A percentile compares a stretch with the other conserved stretches of the same genome.
Evolutionary conservation across 2,329 filamentous ascomycete species (phyloP).

Genomic region (Trichoderma afroharzianum): DNA sequence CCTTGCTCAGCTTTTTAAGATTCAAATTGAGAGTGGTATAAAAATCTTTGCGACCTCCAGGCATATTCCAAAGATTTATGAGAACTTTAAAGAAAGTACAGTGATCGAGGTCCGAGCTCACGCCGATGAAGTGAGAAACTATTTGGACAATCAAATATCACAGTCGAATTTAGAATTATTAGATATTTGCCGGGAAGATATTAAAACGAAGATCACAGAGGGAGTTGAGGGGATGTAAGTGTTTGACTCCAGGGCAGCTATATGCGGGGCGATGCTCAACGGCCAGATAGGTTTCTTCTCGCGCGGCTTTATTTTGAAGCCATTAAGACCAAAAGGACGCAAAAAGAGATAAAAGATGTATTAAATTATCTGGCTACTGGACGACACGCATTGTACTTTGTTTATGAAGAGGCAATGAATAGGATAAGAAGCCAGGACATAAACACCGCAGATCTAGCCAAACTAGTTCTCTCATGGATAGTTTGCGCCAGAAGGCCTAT

Average conservation of each 20-base stretch:
- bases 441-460: not conserved
- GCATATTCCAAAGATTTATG: not conserved
- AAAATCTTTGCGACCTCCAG: not conserved
- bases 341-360: not conserved
- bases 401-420: not conserved
- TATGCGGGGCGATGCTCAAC: fast-evolving
- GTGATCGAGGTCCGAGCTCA: not conserved
- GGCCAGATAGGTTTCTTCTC: not conserved
- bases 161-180: not conserved
- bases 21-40: not conserved
- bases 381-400: too few species aligned
- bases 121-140: not conserved
- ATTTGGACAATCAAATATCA: not conserved
- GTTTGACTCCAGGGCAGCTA: too few species aligned
- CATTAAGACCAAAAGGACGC: not conserved
- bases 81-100: not conserved
- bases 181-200: not conserved
- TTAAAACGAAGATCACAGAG: not conserved
- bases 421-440: not conserved
- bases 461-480: not conserved
- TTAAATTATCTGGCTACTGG: fast-evolving
- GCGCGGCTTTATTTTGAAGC: not conserved
- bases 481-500: not conserved
- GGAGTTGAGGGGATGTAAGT: not conserved
- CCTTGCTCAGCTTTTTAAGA: fast-evolving